Evolutionary conservation across 805 yeast genomes (phyloP).

Genomic region (Hyphopichia homilentoma): DNA sequence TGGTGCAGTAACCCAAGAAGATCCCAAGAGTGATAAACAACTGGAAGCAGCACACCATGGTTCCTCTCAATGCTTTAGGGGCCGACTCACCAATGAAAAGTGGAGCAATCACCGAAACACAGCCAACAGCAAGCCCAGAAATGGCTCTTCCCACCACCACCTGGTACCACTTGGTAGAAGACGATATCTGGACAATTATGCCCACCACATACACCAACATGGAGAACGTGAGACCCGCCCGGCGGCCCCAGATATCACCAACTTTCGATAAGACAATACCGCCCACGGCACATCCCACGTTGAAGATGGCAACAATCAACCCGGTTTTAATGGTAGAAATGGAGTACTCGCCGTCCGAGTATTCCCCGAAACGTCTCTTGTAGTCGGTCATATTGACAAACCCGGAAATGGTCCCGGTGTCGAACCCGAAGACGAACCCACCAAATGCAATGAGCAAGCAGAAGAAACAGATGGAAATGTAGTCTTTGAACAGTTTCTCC

Average conservation of each 20-base stretch:
- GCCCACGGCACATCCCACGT: conserved; percentile 72
- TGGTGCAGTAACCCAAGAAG: conserved; percentile 65
- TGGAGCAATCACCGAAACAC: conserved; percentile 65
- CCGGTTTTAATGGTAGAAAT: conserved; percentile 50
- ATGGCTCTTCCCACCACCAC: conserved; percentile 59
- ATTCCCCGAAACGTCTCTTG: conserved; percentile 48
- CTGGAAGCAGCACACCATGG: conserved; percentile 67
- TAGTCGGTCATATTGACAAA: conserved; percentile 63
- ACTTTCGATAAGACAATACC: conserved; percentile 55
- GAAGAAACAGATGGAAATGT: conserved; percentile 28
- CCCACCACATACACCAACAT: conserved; percentile 60
- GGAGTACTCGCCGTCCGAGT: conserved; percentile 36
- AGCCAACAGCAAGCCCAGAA: conserved; percentile 72
- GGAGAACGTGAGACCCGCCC: conserved; percentile 49
- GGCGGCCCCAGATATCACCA: conserved; percentile 62
- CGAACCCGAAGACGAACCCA: conserved; percentile 77
- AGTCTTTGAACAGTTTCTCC: conserved; percentile 29
- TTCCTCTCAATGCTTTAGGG: conserved; percentile 69
- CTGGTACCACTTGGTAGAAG: conserved; percentile 57
- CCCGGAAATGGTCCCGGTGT: conserved; percentile 76
- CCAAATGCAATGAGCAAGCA: conserved; percentile 68
- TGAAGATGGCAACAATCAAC: conserved; percentile 53
- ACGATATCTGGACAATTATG: conserved; percentile 55
- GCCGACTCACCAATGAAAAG: conserved; percentile 65
- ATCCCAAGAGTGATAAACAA: conserved; percentile 69